Evolutionary conservation across 345 rosid genomes (phyloP), one percentile per base, ranked within the genome.

Genomic region (Rhizophora apiculata): DNA sequence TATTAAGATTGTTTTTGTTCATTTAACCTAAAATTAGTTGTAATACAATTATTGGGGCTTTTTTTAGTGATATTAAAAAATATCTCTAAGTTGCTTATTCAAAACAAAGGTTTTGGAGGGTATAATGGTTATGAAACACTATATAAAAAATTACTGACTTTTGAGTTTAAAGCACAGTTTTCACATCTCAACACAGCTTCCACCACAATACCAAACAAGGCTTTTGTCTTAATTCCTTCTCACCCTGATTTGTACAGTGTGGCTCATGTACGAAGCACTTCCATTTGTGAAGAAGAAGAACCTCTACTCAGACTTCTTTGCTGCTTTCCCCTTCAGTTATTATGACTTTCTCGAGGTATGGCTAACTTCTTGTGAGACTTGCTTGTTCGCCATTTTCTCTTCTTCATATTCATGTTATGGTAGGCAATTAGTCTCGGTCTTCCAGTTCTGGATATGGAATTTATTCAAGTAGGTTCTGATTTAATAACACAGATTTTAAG

Each of bases 241-340:
- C 10, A n/a, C 5, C 70, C 62, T 64, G 54, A 55, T 62, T 61
- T 49, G 6, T 71, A 83, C 86, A 91, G 97, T 88, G 82, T 85
- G 87, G 88, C 77, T 86, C 52, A 85, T 89, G 87, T 85, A 84
- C 78, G 78, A 85, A 83, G 95, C 95, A 56, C 92, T 91, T 82
- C 93, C 95, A 53, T 71, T 59, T 72, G 77, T 87, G 49, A 84
- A 85, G 84, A 77, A 84, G 83, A 87, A 63, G 60, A 79, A 79
- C 68, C 88, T 87, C 74, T 87, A 77, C 21, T 84, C 82, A 4
- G 67, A 80, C 78, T 74, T 74, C 70, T 94, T 88, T 70, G 64
- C 84, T 29, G 67, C 64, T 67, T 74, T 89, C 61, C 92, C 92
- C 36, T 87, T 91, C 84, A 79, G 73, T 71, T 91, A 88, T 76